Base-by-base conservation (phyloP, 2,329 filamentous ascomycete species). In the Pseudogymnoascus sp. region DNA sequence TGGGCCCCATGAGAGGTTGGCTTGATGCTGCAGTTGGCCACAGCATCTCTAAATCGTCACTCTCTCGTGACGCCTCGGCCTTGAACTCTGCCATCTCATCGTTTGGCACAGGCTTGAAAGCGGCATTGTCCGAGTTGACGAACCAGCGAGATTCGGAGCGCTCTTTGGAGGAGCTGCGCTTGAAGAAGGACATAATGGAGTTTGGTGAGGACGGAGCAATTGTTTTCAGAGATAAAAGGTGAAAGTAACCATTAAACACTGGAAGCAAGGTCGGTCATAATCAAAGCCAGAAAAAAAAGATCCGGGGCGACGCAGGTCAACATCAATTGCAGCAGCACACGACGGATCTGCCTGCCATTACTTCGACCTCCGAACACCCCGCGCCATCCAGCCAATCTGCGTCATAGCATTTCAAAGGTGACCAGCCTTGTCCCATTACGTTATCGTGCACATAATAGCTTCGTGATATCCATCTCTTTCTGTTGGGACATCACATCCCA, bases 1-100 rank as follows among this genome's bases (percentile, higher is more conserved):
- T 56, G n/a, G 50, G 29, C 5, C 50, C 26, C 26, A 33, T 31
- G 21, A 56, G 29, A 56, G 29, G 26, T 4, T 35, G 13, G 4
- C 23, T 35, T 23, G 60, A 9, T 19, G 31, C 50, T 5, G 31
- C 7, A 42, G 17, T 62, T 37, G 56, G 35, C 59, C 62, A 38
- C 23, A 53, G 17, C 46, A 46, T 38, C 61, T 60, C 59, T 15
- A 56, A 56, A 56, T 56, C 50, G 5, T 56, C 50, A 9, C 50
- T 62, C n/a, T n/a, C 37, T 6, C 13, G 40, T 33, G 37, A 46
- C 1, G 21, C 7, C 23, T 62, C 29, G 5, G 17, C 38, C n/a
- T 50, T 56, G 15, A 38, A 35, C 29, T 62, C 35, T 21, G 60
- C 5, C 15, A 46, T 31, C 3, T 33, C 35, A 21, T 62, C 33